Base-by-base conservation (phyloP, 2,329 filamentous ascomycete species). In the Fusarium sp. region DNA sequence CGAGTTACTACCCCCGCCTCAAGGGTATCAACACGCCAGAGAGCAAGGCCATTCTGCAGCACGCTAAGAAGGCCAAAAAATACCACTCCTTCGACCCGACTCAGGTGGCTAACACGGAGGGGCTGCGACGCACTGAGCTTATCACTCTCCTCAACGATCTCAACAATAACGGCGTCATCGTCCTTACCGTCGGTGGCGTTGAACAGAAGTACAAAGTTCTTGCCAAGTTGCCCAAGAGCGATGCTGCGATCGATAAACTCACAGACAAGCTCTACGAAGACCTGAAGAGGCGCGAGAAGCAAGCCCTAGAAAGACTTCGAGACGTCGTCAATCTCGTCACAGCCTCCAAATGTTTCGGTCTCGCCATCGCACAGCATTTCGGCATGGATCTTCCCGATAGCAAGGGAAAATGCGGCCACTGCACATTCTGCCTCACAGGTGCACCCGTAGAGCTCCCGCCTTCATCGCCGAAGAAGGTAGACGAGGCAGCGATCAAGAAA, bases 311-410 rank as follows among this genome's bases (percentile, higher is more conserved):
- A 1, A 82, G 87, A 0, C 82, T 84, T 0, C 76, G 84, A 20
- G 74, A 84, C 19, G 80, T 90, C 5, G 78, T 84, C 23, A 73
- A 81, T n/a, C 79, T 90, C 4, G 78, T 90, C 56, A 89, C 87
- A 0, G 81, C 78, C 0, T 67, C 73, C 4, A 72, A 76, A 20
- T 90, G 88, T 68, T 85, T 88, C 57, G 83, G 87, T 0, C 75
- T 77, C 2, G 76, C 80, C 0, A 77, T 90, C 1, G 85, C 87
- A 0, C 70, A 80, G 25, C 84, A 90, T 67, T 89, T 90, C 62
- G 87, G 86, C 22, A 87, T 88, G 75, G 74, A 74, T 5, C 74
- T 87, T 4, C 81, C 82, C 0, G 76, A 78, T 6, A 76, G 76
- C 0, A 80, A 80, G 48, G 65, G 73, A 1, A 77, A 81, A 19